Conservation (phyloP, 2,329 filamentous ascomycete species). For the Aureobasidium musti region DNA sequence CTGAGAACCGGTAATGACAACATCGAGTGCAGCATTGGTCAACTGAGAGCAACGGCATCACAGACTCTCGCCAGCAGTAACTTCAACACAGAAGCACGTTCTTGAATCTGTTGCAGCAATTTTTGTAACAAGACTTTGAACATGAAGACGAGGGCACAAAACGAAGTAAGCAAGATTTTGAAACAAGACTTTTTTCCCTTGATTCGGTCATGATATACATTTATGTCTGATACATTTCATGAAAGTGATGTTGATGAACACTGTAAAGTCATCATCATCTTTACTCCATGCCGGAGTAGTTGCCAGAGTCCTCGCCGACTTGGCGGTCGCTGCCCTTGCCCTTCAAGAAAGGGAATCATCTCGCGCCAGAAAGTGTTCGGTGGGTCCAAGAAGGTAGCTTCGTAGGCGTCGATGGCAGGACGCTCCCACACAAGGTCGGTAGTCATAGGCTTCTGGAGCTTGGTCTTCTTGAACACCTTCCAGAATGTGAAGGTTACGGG, state of each 20-base stretch:
- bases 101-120: too few species aligned
- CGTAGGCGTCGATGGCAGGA: constrained; percentile 61
- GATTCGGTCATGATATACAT: constrained; percentile 1
- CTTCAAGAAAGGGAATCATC: constrained; percentile 39
- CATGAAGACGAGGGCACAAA: too few species aligned
- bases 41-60: too few species aligned
- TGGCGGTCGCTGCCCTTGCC: constrained; percentile 19
- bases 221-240: not conserved
- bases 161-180: too few species aligned
- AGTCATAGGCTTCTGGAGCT: constrained; percentile 56
- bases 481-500: constrained; percentile 59
- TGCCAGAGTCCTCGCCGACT: not conserved
- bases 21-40: too few species aligned
- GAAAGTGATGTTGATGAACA: not conserved
- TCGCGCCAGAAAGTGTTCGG: constrained; percentile 60
- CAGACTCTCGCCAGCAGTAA: too few species aligned
- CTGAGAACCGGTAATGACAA: too few species aligned
- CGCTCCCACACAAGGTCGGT: constrained; percentile 63
- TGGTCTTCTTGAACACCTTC: constrained; percentile 65
- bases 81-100: too few species aligned
- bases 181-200: not conserved
- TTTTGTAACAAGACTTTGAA: too few species aligned
- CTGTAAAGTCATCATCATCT: too few species aligned
- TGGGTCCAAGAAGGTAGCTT: constrained; percentile 51
- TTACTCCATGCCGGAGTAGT: constrained; percentile 16